phyloP scores from a whole-genome alignment of 352 stramenopile genomes.

The Globisporangium nagaii region DNA sequence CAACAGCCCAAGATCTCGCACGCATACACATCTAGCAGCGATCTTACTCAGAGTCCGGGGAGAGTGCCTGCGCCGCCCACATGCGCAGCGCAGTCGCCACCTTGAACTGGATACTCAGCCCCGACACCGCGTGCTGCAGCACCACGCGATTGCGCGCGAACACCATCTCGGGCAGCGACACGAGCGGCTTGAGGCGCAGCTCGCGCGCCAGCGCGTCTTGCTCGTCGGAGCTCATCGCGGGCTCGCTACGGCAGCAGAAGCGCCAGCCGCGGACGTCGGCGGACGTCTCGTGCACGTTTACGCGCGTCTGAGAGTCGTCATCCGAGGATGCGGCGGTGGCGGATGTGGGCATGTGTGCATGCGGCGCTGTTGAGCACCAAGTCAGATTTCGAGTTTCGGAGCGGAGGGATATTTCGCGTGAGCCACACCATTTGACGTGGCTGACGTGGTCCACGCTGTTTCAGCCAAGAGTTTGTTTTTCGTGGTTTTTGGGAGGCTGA shows the following conservation, averaged over 20 bases:
- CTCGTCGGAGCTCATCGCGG: slow-evolving; percentile 38
- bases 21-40: neutral
- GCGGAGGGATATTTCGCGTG: too few species aligned
- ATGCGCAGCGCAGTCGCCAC: slow-evolving; percentile 31
- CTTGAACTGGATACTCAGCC: slow-evolving; percentile 35
- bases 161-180: slow-evolving; percentile 54
- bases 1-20: neutral
- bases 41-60: slow-evolving; percentile 11
- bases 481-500: too few species aligned
- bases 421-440: too few species aligned
- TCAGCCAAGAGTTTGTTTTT: too few species aligned
- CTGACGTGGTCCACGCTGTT: too few species aligned
- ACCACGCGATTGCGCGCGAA: slow-evolving; percentile 34
- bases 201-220: slow-evolving; percentile 20
- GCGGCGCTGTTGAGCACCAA: too few species aligned
- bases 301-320: neutral
- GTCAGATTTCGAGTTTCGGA: too few species aligned
- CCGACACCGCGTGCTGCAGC: slow-evolving; percentile 20
- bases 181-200: slow-evolving; percentile 23
- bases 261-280: slow-evolving; percentile 35
- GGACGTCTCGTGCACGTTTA: slow-evolving; percentile 7
- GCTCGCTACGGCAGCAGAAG: slow-evolving; percentile 27
- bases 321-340: too few species aligned
- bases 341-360: too few species aligned
- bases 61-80: slow-evolving; percentile 35